phyloP scores from a whole-genome alignment of 1,139 yeast species.

The Casaregolazyma lundiana region DNA sequence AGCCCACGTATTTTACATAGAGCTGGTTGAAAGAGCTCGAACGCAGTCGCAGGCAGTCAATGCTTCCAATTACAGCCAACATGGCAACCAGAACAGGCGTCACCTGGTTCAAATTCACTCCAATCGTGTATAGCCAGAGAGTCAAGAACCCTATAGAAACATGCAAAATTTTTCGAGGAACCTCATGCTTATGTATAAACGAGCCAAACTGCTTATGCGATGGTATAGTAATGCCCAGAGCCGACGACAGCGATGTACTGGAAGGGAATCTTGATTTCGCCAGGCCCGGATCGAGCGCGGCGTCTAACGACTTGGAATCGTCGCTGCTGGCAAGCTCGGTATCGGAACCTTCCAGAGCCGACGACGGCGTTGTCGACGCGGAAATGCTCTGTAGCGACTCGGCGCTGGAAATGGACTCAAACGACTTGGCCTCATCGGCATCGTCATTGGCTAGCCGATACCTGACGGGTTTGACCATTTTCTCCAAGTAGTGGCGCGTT shows the following conservation, averaged over 20 bases:
- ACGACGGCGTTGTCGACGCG: constrained; percentile 5
- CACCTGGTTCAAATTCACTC: constrained; percentile 52
- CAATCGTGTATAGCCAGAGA: constrained; percentile 62
- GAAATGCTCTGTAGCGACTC: constrained; percentile 6
- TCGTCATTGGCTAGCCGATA: constrained; percentile 1
- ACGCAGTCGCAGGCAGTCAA: constrained; percentile 67
- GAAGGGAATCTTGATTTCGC: constrained; percentile 8
- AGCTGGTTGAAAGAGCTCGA: constrained; percentile 55
- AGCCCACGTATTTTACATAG: constrained; percentile 66
- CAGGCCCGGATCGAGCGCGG: background rate
- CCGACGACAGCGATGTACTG: constrained; percentile 9
- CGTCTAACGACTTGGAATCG: background rate
- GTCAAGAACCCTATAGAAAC: constrained; percentile 83
- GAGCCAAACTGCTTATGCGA: constrained; percentile 42
- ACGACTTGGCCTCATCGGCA: constrained; percentile 7
- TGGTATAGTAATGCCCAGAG: constrained; percentile 21
- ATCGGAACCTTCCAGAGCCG: constrained; percentile 1
- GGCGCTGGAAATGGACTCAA: constrained; percentile 8
- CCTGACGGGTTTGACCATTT: constrained; percentile 5
- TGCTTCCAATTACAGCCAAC: constrained; percentile 50
- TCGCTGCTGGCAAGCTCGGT: background rate
- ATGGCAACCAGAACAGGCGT: constrained; percentile 49
- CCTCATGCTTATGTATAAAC: constrained; percentile 70
- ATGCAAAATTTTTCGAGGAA: constrained; percentile 83
- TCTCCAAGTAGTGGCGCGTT: background rate